Base-by-base conservation (phyloP, 129 eudicot species). In the Centrapalus pauciflorus region DNA sequence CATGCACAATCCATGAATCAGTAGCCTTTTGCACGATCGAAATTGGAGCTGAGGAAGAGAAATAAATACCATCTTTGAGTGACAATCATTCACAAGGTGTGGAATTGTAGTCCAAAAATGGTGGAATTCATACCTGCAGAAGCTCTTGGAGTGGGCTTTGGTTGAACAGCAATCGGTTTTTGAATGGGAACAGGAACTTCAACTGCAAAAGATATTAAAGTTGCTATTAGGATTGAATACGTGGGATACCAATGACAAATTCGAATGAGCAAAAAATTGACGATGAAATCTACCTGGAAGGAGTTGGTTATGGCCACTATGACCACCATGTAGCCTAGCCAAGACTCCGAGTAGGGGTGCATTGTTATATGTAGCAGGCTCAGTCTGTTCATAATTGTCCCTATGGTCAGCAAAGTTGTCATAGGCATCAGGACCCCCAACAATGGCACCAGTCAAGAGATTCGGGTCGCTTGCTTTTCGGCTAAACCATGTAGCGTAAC, bases 391-490 rank as follows among this genome's bases (percentile, higher is more conserved):
- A 21, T 88, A 93, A 32, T 93, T 93, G 74, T 88, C 87, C 30
- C 98, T 86, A 38, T 93, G 72, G 69, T 93, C 98, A 30, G 96
- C 98, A 75, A 93, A 93, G 70, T 93, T 93, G 69, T 93, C 98
- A 63, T 93, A 93, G 11, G 96, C 96, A 82, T 86, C 98, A 16
- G 98, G 98, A 8, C 98, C 98, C 24, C 98, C 98, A 76, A 92
- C 98, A 71, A 85, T 80, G 50, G 98, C 98, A 29, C 98, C 98
- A 9, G 81, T 77, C 26, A 92, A 85, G 7, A 83, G 79, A 72
- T 92, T 92, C 0, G 98, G 98, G 62, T 92, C 98, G n/a, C 89
- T 85, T 19, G 89, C 90, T 64, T 88, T 83, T 73, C 86, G 78
- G 79, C 79, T 79, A 50, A 65, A 92, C 98, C 98, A 92, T 4